Conservation (phyloP, 768 basidiomycete genomes). For the Agrocybe pediades region DNA sequence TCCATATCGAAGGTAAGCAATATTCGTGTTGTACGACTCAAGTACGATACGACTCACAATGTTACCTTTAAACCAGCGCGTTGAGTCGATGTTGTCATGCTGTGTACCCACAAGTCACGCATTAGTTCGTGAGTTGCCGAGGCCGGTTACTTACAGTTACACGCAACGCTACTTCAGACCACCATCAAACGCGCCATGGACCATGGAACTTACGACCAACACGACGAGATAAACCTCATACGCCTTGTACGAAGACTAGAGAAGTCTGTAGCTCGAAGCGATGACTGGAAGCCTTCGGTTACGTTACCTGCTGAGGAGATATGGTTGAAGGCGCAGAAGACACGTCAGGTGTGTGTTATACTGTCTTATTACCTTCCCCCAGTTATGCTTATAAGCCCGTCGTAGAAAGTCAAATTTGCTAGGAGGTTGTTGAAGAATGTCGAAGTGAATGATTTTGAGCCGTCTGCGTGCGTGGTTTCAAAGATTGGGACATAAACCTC, state of each 20-base stretch:
- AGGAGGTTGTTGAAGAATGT: slow-evolving; percentile 58
- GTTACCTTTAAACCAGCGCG: no score
- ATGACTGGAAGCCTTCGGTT: slow-evolving; percentile 32
- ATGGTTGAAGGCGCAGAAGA: slow-evolving; percentile 59
- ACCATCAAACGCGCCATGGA: no score
- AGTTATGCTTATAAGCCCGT: not conserved
- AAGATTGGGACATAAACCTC: not conserved
- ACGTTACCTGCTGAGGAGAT: slow-evolving; percentile 23
- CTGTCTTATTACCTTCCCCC: not conserved
- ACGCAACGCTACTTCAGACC: no score
- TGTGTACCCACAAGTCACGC: no score
- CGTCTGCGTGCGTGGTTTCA: slow-evolving; percentile 38
- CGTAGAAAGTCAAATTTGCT: slow-evolving; percentile 55
- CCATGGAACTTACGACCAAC: slow-evolving; percentile 24
- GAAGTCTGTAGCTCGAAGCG: slow-evolving; percentile 44
- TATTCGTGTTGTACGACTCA: no score
- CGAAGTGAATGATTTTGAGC: slow-evolving; percentile 48
- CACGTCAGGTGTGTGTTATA: slow-evolving; percentile 50
- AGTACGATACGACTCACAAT: no score
- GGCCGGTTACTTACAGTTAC: no score
- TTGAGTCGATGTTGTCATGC: no score
- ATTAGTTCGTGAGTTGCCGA: no score
- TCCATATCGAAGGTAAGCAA: no score
- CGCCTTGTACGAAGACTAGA: slow-evolving; percentile 66
- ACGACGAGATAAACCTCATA: slow-evolving; percentile 70